Conservation (phyloP, 129 eudicot genomes). For the Pulicaria dysenterica region DNA sequence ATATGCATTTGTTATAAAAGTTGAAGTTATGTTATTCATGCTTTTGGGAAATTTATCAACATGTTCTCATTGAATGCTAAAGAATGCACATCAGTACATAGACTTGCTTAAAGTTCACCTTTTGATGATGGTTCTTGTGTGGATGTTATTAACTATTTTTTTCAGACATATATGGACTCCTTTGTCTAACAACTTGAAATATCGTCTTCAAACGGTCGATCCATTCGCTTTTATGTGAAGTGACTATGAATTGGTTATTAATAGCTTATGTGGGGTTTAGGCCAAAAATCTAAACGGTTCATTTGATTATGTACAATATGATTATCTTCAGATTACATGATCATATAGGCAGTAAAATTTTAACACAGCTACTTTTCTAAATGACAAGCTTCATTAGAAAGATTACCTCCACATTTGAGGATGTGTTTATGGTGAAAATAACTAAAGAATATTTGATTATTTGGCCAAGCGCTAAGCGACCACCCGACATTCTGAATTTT, state of each 20-base stretch:
- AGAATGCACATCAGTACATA: neutral
- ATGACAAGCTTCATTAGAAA: neutral
- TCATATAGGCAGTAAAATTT: neutral
- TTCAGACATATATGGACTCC: neutral
- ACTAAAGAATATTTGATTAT: neutral
- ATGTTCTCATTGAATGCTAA: neutral
- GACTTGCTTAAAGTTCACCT: neutral
- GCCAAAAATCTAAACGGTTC: no score
- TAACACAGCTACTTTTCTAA: neutral
- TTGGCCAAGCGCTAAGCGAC: neutral
- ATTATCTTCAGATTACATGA: neutral
- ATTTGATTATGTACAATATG: neutral
- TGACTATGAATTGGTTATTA: neutral
- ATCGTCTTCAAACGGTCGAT: no score
- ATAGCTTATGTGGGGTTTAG: neutral
- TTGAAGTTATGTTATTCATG: neutral
- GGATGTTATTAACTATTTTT: neutral
- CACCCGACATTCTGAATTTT: neutral
- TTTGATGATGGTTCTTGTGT: neutral
- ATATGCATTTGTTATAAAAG: constrained; percentile 5
- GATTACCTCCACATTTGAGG: neutral
- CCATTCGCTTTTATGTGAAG: neutral
- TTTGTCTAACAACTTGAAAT: neutral
- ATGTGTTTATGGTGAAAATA: neutral
- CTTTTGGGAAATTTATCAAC: neutral